phyloP scores from a whole-genome alignment of 2,329 filamentous ascomycete species.

The Ceratocystiopsis minuta region DNA sequence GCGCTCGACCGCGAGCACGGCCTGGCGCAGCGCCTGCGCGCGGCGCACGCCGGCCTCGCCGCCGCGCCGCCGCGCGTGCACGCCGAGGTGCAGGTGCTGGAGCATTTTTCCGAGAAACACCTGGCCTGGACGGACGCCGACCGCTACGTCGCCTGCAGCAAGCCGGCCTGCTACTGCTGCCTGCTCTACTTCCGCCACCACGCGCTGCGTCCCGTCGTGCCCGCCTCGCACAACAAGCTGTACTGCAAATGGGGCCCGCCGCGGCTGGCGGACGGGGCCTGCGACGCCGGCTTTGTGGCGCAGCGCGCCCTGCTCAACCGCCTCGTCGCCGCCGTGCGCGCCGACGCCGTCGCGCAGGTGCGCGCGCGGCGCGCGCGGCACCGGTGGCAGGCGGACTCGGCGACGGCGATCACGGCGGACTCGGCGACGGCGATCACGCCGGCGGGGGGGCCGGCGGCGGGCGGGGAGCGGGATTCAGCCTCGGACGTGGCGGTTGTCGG shows the following conservation, averaged over 20 bases:
- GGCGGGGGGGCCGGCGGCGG: no score
- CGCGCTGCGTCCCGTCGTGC: conserved; percentile 15
- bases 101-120: conserved; percentile 21
- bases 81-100: conserved; percentile 28
- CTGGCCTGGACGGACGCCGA: conserved; percentile 21
- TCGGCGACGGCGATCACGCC: not conserved
- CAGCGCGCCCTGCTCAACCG: conserved; percentile 2
- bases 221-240: conserved; percentile 20
- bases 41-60: conserved; percentile 11
- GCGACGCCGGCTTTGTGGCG: not conserved
- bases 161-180: conserved; percentile 32
- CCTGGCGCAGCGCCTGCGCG: conserved; percentile 11
- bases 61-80: conserved; percentile 19
- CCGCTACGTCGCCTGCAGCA: conserved; percentile 31
- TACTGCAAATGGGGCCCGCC: conserved; percentile 23
- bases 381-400: conserved; percentile 1
- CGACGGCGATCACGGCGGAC: conserved; percentile 5
- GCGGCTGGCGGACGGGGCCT: not conserved
- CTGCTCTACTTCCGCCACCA: conserved; percentile 25
- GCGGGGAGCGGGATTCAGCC: no score
- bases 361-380: not conserved
- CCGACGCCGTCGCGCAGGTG: conserved; percentile 3
- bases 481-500: no score
- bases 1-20: conserved; percentile 14
- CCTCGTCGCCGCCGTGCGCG: conserved; percentile 2